Evolutionary conservation across 768 basidiomycete genomes (phyloP).

Genomic region (Boletellus ananas): DNA sequence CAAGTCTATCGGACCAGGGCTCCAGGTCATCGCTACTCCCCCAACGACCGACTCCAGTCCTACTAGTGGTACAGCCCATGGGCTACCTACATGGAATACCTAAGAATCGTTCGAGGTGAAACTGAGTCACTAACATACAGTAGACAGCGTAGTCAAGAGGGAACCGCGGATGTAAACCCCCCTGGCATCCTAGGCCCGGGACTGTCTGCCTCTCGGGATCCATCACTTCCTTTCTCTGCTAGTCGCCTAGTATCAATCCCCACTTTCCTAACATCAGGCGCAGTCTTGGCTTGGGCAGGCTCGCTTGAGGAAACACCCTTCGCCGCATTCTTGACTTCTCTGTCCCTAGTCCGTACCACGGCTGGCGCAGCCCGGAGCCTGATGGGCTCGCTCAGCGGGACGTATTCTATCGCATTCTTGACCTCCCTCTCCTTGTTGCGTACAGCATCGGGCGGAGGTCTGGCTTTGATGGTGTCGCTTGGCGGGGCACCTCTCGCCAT

Average conservation of each 20-base stretch:
- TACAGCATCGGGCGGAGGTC: neutral
- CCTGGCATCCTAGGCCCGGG: neutral
- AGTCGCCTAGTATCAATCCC: neutral
- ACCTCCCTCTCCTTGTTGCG: neutral
- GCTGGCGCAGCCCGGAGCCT: neutral
- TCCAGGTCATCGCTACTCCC: too few relatives aligned
- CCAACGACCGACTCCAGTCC: too few relatives aligned
- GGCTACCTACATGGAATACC: too few relatives aligned
- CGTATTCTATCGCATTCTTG: neutral
- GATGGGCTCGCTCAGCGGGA: neutral
- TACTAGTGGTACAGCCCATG: too few relatives aligned
- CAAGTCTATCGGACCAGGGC: too few relatives aligned
- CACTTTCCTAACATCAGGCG: neutral
- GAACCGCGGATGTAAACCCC: neutral
- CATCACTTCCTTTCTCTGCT: neutral
- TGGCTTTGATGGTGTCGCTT: neutral
- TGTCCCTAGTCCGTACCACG: neutral
- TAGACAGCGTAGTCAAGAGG: neutral
- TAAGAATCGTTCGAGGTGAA: too few relatives aligned
- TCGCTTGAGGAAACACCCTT: too few relatives aligned
- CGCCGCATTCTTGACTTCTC: neutral
- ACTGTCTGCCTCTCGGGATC: too few relatives aligned
- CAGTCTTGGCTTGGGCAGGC: neutral
- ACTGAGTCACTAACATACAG: neutral
- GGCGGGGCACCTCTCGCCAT: neutral